phyloP scores from a whole-genome alignment of 306 rosid genomes.

The Mimosa bimucronata region DNA sequence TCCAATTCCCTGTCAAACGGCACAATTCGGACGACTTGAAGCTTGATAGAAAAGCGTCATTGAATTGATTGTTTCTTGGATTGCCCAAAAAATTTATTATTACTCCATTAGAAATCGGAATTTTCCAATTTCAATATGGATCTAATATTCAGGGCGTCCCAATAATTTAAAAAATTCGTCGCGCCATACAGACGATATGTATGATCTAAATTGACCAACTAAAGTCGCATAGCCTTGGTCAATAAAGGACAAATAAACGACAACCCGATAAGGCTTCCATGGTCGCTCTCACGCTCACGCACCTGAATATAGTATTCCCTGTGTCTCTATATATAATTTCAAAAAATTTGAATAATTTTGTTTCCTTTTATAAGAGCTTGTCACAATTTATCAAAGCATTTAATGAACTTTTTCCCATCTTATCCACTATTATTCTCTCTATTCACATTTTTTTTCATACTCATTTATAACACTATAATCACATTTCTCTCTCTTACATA shows the following conservation, averaged over 20 bases:
- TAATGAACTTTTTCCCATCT: too few species aligned
- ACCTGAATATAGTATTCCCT: too few species aligned
- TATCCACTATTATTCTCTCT: too few species aligned
- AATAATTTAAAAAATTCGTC: too few species aligned
- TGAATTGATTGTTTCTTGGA: not conserved
- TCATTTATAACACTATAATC: too few species aligned
- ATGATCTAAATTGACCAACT: not conserved
- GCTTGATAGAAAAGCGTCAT: not conserved
- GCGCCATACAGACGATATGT: not conserved
- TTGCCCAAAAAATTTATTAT: not conserved
- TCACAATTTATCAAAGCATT: too few species aligned
- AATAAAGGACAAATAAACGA: too few species aligned
- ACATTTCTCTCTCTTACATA: too few species aligned
- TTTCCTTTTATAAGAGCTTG: too few species aligned
- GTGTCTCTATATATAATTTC: too few species aligned
- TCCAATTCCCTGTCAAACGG: not conserved
- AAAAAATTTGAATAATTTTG: too few species aligned
- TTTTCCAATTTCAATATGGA: not conserved
- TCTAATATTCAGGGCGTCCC: not conserved
- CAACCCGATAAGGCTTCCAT: not conserved
- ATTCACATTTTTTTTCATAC: too few species aligned
- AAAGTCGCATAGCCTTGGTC: not conserved
- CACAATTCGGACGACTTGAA: not conserved
- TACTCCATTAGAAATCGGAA: not conserved
- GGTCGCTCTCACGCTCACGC: not conserved